Conservation (phyloP, 208 protist species). For the Porcisia deanei region DNA sequence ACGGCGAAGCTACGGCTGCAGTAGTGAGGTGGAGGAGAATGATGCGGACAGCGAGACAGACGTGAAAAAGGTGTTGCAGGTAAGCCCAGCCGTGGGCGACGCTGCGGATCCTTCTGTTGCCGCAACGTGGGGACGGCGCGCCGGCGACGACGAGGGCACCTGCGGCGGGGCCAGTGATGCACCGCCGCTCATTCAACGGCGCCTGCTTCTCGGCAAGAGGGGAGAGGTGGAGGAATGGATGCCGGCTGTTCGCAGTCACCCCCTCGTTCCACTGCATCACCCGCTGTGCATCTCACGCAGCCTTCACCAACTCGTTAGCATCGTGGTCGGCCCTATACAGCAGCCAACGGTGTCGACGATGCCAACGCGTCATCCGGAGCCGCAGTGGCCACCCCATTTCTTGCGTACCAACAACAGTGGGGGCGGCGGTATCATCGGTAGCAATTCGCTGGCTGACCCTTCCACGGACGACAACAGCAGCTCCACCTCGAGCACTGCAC, state of each 20-base stretch:
- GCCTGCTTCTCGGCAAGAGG: conserved; percentile 59
- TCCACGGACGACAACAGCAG: conserved; percentile 82
- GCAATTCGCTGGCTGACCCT: conserved; percentile 6
- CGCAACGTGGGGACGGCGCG: background rate
- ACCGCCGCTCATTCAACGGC: conserved; percentile 46
- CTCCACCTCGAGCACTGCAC: conserved; percentile 39
- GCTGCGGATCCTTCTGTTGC: background rate
- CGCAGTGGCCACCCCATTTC: conserved; percentile 84
- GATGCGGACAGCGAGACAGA: conserved; percentile 33
- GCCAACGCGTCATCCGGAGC: conserved; percentile 63
- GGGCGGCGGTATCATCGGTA: conserved; percentile 2
- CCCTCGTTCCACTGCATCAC: conserved; percentile 51
- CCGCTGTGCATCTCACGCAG: conserved; percentile 55
- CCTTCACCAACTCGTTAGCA: conserved; percentile 71
- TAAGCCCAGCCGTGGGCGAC: background rate
- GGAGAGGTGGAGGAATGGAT: conserved; percentile 64
- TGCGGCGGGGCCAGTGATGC: background rate
- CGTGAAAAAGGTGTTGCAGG: background rate
- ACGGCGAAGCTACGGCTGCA: background rate
- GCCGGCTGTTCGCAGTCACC: conserved; percentile 26
- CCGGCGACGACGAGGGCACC: background rate
- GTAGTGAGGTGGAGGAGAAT: conserved; percentile 20
- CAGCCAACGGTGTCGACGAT: conserved; percentile 69
- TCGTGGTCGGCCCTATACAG: conserved; percentile 81
- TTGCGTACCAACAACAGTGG: conserved; percentile 23